phyloP scores from a whole-genome alignment of 1,139 yeast species.

The Sugiyamaella paludigena region DNA sequence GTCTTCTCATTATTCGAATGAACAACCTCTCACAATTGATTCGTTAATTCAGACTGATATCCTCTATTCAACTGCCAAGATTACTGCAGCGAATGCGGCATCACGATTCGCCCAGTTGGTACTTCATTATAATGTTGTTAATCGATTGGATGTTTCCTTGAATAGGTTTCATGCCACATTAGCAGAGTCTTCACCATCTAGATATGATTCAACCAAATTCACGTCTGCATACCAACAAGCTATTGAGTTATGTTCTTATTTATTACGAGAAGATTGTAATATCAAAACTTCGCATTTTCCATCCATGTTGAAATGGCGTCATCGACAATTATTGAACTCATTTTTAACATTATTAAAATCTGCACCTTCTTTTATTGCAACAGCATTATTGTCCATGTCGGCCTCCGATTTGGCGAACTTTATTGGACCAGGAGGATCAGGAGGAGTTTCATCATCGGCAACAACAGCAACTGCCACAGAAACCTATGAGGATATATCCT shows the following conservation, averaged over 20 bases:
- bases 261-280: conserved; percentile 24
- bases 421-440: conserved; percentile 12
- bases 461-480: conserved; percentile 12
- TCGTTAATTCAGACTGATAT: conserved; percentile 26
- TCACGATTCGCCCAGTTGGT: conserved; percentile 26
- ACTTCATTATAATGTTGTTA: conserved; percentile 27
- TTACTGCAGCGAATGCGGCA: conserved; percentile 22
- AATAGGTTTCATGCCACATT: conserved; percentile 21
- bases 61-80: conserved; percentile 19
- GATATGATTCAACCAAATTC: conserved; percentile 29
- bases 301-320: conserved; percentile 25
- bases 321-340: conserved; percentile 34
- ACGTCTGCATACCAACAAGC: conserved; percentile 28
- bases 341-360: conserved; percentile 37
- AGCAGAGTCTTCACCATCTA: conserved; percentile 19
- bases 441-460: conserved; percentile 11
- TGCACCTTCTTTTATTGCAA: conserved; percentile 38
- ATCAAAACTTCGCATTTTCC: conserved; percentile 23
- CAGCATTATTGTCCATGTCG: conserved; percentile 33
- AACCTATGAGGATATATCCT: conserved; percentile 30
- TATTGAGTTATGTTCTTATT: conserved; percentile 26
- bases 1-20: background rate
- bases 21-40: conserved; percentile 21
- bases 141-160: conserved; percentile 27
- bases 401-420: conserved; percentile 29